Evolutionary conservation across 495 filamentous ascomycete species (phyloP).

Genomic region (Neurospora sp.): DNA sequence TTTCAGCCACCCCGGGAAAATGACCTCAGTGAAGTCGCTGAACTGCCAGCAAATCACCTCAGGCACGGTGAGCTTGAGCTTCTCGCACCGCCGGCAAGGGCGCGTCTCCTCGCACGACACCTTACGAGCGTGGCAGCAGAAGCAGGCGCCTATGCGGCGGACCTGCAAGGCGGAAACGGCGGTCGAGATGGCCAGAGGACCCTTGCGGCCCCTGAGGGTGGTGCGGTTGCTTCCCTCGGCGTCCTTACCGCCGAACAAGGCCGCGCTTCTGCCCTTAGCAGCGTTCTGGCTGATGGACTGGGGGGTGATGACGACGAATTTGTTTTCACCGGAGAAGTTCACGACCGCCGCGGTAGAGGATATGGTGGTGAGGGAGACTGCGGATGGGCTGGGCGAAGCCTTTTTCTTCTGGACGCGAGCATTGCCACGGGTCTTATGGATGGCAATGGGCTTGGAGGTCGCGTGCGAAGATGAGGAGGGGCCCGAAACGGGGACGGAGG

Average conservation of each 20-base stretch:
- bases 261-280: constrained; percentile 26
- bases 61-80: constrained; percentile 31
- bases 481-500: not conserved
- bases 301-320: constrained; percentile 39
- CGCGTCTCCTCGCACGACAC: constrained; percentile 36
- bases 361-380: not conserved
- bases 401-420: constrained; percentile 26
- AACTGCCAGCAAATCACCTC: constrained; percentile 39
- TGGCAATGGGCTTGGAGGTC: not conserved
- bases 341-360: not conserved
- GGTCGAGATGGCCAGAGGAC: constrained; percentile 34
- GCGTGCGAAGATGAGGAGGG: not conserved
- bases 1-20: constrained; percentile 31
- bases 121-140: constrained; percentile 40
- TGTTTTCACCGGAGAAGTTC: constrained; percentile 9
- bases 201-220: constrained; percentile 37
- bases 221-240: constrained; percentile 13
- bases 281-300: constrained; percentile 32
- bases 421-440: constrained; percentile 2
- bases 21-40: constrained; percentile 30
- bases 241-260: not conserved
- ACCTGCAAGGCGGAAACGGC: constrained; percentile 38
- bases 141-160: constrained; percentile 37
- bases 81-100: constrained; percentile 38
- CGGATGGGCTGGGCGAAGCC: constrained; percentile 4